Conservation (phyloP, 805 yeast species). For the Starmerella asiatica region DNA sequence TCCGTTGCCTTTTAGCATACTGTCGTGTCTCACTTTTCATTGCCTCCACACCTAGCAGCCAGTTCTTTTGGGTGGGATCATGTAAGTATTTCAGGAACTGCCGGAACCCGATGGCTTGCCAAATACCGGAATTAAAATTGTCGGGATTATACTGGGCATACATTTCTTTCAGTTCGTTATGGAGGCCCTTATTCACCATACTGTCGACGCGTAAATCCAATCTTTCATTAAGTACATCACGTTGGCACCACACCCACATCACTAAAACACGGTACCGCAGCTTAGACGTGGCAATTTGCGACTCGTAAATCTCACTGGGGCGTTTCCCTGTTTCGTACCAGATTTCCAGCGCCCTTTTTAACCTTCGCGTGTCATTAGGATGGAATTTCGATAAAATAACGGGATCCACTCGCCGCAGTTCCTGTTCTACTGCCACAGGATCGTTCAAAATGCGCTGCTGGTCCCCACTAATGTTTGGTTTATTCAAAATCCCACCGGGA, state of each 20-base stretch:
- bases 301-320: conserved; percentile 57
- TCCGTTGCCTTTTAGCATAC: conserved; percentile 77
- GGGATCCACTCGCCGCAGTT: conserved; percentile 50
- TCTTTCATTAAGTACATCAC: conserved; percentile 42
- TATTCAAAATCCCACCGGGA: background rate
- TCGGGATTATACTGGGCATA: conserved; percentile 25
- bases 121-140: conserved; percentile 46
- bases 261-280: conserved; percentile 33
- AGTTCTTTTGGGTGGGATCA: background rate
- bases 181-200: conserved; percentile 62
- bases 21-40: conserved; percentile 79
- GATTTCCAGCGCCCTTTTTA: conserved; percentile 71
- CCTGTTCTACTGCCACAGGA: conserved; percentile 31
- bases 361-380: conserved; percentile 73
- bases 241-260: conserved; percentile 71
- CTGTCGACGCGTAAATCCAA: conserved; percentile 69
- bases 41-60: conserved; percentile 17
- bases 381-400: conserved; percentile 67
- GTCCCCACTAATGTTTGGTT: background rate
- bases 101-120: conserved; percentile 91
- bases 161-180: conserved; percentile 53
- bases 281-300: conserved; percentile 46
- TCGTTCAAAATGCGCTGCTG: conserved; percentile 9
- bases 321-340: conserved; percentile 49
- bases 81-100: conserved; percentile 22